These are phyloP conservation scores for Euphorbia pulcherrima DNA, from an alignment of 345 rosid genomes.

Conservation along the genomic window DNA sequence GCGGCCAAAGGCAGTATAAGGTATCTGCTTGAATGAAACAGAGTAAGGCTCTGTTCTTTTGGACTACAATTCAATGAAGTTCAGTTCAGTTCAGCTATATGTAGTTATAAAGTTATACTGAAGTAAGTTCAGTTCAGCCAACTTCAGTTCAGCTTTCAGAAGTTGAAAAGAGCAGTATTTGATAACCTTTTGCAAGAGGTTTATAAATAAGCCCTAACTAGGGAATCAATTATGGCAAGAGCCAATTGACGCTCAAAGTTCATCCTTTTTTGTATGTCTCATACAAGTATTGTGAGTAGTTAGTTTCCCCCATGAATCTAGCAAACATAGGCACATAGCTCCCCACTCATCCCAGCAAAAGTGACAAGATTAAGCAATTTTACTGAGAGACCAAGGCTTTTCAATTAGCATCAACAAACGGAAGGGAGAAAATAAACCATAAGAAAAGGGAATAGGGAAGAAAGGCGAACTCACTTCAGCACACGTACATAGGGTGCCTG, in stretches of 20 bases:
- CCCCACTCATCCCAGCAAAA: not conserved
- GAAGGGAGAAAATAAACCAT: not conserved
- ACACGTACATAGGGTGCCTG: constrained; percentile 91
- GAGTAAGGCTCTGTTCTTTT: no score
- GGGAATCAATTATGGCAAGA: not conserved
- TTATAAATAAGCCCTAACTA: not conserved
- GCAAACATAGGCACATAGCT: not conserved
- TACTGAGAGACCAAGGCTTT: not conserved
- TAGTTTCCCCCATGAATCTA: not conserved
- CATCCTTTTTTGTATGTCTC: not conserved
- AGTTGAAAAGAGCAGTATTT: not conserved
- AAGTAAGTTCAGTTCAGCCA: no score
- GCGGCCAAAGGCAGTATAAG: not conserved
- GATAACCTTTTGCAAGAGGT: constrained; percentile 2
- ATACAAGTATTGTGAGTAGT: not conserved
- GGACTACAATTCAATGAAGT: no score
- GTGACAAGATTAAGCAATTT: not conserved
- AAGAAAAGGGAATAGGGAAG: not conserved
- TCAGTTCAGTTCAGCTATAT: no score
- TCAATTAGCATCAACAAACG: not conserved
- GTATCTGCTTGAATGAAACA: not conserved
- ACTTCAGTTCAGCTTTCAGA: no score
- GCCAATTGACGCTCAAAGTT: not conserved
- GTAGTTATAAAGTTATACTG: no score
- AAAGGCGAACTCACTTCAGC: constrained; percentile 51